Conservation (phyloP, 805 yeast genomes). For the Ogataea trehalophila region DNA sequence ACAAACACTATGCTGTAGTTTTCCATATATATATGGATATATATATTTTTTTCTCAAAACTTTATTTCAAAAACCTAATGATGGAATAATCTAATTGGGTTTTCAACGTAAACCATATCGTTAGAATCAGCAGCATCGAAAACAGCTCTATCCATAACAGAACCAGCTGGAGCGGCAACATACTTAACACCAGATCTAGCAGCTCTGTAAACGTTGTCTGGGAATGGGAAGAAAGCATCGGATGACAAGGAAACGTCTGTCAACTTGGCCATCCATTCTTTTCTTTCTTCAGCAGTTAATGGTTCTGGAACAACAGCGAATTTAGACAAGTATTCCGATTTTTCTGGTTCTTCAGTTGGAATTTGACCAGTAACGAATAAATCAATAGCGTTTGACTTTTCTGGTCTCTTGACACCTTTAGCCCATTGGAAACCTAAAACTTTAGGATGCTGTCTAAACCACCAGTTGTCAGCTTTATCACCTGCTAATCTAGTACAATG, state of each 20-base stretch:
- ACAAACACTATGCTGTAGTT: too few species aligned
- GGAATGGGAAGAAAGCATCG: slow-evolving; percentile 99
- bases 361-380: slow-evolving; percentile 87
- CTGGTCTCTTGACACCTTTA: slow-evolving; percentile 97
- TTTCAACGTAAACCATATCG: slow-evolving; percentile 89
- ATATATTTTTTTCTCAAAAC: too few species aligned
- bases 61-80: slow-evolving; percentile 43
- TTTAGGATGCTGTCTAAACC: slow-evolving; percentile 98
- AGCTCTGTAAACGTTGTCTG: slow-evolving; percentile 98
- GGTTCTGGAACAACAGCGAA: slow-evolving; percentile 82
- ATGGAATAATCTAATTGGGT: slow-evolving; percentile 97
- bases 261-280: slow-evolving; percentile 79
- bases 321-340: slow-evolving; percentile 85
- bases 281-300: slow-evolving; percentile 74
- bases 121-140: slow-evolving; percentile 92
- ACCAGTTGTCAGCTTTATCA: slow-evolving; percentile 99
- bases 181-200: slow-evolving; percentile 94
- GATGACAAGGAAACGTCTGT: slow-evolving; percentile 87
- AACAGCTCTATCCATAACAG: slow-evolving; percentile 96
- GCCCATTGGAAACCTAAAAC: slow-evolving; percentile 95
- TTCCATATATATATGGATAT: too few species aligned
- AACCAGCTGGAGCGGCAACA: slow-evolving; percentile 96
- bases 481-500: slow-evolving; percentile 99
- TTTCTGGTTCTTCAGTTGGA: slow-evolving; percentile 89
- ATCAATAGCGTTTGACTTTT: slow-evolving; percentile 96